Percentiles rank a stretch among this genome's conserved stretches.
These are phyloP conservation scores for Botrytis cinerea DNA, from an alignment of 2,329 filamentous ascomycete species.

Conservation along the genomic window DNA sequence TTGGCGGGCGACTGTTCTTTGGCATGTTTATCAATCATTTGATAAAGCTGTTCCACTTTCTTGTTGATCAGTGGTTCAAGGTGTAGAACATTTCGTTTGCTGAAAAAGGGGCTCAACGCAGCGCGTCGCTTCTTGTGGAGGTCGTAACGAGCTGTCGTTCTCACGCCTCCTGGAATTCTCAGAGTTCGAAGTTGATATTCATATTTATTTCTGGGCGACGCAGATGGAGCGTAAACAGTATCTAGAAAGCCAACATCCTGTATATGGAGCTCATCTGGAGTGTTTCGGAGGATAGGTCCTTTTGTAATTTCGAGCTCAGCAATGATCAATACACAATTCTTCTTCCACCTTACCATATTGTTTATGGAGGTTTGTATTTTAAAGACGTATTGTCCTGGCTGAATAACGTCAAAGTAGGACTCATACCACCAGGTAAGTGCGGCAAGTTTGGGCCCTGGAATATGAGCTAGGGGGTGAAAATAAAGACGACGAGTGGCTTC, in stretches of 20 bases:
- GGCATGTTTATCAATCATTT: not conserved
- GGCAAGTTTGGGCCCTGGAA: conserved; percentile 35
- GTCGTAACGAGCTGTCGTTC: not conserved
- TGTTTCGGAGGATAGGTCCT: not conserved
- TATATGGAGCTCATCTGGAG: not conserved
- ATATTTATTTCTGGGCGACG: not conserved
- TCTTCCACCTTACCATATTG: conserved; percentile 27
- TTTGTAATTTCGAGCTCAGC: no score
- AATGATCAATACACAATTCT: not conserved
- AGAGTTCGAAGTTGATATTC: not conserved
- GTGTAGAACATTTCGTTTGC: not conserved
- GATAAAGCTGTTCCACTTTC: not conserved
- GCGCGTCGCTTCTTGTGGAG: not conserved
- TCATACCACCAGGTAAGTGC: conserved; percentile 32
- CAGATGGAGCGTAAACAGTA: not conserved
- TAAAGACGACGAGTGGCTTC: not conserved
- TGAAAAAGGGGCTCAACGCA: not conserved
- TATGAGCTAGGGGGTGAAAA: not conserved
- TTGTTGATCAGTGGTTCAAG: not conserved
- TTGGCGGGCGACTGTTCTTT: not conserved
- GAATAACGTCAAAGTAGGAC: conserved; percentile 28
- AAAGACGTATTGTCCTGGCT: conserved; percentile 25
- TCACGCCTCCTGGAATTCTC: not conserved
- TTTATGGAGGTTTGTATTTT: conserved; percentile 30
- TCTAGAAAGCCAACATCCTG: not conserved